A percentile compares a stretch with the other conserved stretches of the same genome.
Conservation (phyloP, 371 early-diverging fungal genomes). For the Lichtheimia corymbifera region DNA sequence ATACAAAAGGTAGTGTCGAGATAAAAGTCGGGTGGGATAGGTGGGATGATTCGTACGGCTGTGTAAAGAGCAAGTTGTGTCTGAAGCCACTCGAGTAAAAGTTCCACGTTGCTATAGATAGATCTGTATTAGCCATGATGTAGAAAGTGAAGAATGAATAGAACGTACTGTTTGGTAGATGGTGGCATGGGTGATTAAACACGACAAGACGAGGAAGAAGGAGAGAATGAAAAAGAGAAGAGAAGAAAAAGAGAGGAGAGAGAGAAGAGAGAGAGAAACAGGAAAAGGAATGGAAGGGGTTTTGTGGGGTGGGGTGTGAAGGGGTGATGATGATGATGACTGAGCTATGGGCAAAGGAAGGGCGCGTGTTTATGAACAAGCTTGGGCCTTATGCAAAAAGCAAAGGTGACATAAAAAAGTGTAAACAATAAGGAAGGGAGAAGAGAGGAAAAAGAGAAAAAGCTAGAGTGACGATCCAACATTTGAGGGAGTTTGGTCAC, state of each 20-base stretch:
- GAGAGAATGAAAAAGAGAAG: conserved; percentile 1
- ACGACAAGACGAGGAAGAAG: neutral
- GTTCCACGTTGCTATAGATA: neutral
- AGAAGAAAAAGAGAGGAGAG: neutral
- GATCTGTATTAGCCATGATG: neutral
- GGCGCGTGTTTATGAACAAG: neutral
- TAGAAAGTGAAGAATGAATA: neutral
- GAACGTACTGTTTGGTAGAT: neutral
- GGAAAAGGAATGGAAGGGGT: neutral
- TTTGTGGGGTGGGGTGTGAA: too few species aligned
- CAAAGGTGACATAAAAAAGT: conserved; percentile 1
- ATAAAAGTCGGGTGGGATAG: neutral
- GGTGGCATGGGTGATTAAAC: neutral
- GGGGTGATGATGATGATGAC: neutral
- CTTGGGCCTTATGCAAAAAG: neutral
- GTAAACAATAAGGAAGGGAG: neutral
- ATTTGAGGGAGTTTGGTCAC: neutral
- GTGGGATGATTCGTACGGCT: neutral
- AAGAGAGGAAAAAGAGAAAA: conserved; percentile 2
- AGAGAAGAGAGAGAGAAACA: neutral
- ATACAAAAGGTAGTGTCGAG: neutral
- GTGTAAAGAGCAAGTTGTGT: conserved; percentile 8
- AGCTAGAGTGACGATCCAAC: conserved; percentile 4
- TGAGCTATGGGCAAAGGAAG: neutral
- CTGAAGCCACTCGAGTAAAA: conserved; percentile 8